A percentile compares a stretch with the other conserved stretches of the same genome.
These are phyloP conservation scores for Dryas alaskensis DNA, from an alignment of 306 rosid genomes.

Conservation along the genomic window DNA sequence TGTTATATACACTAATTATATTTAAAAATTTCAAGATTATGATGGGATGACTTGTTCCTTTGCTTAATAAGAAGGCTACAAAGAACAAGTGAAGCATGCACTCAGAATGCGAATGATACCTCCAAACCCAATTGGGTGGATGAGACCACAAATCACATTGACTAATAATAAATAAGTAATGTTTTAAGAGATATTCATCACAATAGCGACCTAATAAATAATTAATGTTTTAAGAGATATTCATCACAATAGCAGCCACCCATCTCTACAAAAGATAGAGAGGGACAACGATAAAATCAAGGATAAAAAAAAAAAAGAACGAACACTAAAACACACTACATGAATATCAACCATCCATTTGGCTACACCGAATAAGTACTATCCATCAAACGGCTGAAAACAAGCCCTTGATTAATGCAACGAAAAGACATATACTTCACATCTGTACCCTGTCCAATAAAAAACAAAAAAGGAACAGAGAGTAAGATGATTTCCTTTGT, in stretches of 20 bases:
- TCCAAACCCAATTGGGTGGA: not conserved
- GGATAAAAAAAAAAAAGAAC: not conserved
- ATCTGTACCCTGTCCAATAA: slow-evolving; percentile 31
- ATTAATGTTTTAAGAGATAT: slow-evolving; percentile 5
- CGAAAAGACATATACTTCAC: slow-evolving; percentile 14
- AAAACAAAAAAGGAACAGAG: not conserved
- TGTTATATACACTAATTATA: no score
- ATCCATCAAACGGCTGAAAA: slow-evolving; percentile 20
- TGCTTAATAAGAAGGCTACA: not conserved
- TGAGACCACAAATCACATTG: slow-evolving; percentile 6
- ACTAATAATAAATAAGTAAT: not conserved
- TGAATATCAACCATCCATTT: slow-evolving; percentile 1
- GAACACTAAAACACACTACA: not conserved
- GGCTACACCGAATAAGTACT: slow-evolving; percentile 4
- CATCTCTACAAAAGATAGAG: slow-evolving; percentile 11
- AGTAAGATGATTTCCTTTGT: not conserved
- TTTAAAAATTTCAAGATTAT: not conserved
- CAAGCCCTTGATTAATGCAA: not conserved
- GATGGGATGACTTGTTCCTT: not conserved
- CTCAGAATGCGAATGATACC: not conserved
- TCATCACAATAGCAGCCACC: slow-evolving; percentile 18
- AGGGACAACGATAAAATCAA: not conserved
- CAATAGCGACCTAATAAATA: slow-evolving; percentile 3
- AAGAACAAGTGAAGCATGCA: not conserved
- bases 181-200: slow-evolving; percentile 13